Evolutionary conservation across 202 grass and related monocot genomes (phyloP), one percentile per base, ranked within the genome.

Genomic region (Schoenoplectus triqueter): DNA sequence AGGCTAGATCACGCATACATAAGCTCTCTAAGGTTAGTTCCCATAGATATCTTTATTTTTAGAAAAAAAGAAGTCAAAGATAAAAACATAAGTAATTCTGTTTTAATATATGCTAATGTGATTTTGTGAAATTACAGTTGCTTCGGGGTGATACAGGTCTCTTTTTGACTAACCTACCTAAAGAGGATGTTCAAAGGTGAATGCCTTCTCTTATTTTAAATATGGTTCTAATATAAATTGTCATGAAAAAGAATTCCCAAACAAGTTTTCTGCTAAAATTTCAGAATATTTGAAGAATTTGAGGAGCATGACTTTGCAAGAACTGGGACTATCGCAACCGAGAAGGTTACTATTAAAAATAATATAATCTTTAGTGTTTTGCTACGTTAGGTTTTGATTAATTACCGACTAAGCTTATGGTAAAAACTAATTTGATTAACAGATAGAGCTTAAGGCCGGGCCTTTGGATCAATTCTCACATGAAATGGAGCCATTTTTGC

Each of bases 401-500:
- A 52, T 31, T 20, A 54, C 48, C 71, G 5, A 21, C 19, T 7
- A 64, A 79, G 81, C 10, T 61, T 21, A 60, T 60, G 15, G 48
- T 14, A 8, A 51, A 11, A 17, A 11, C 61, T 85, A 1, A 50
- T 85, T 48, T 19, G 18, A 81, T 68, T 81, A 48, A 49, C 66
- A 98, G 93, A 88, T 98, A 13, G 91, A 92, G 61, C 86, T 98
- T 70, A 94, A 95, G 88, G 88, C 93, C 92, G 96, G 96, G 6
- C 96, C 93, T 68, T 65, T 95, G 52, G 93, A 98, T 65, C 86
- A 95, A 64, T 95, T 98, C 84, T 88, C 89, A 9, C 95, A 98
- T 94, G 96, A 98, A 84, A 95, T 98, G 93, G 96, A 98, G 45
- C 93, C 96, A 4, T 95, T 92, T 72, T 82, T 98, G 66, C 86